Percentiles rank a stretch among this genome's conserved stretches.
These are phyloP conservation scores for Diddensiella transvaalensis DNA, from an alignment of 805 yeast genomes.

Conservation along the genomic window DNA sequence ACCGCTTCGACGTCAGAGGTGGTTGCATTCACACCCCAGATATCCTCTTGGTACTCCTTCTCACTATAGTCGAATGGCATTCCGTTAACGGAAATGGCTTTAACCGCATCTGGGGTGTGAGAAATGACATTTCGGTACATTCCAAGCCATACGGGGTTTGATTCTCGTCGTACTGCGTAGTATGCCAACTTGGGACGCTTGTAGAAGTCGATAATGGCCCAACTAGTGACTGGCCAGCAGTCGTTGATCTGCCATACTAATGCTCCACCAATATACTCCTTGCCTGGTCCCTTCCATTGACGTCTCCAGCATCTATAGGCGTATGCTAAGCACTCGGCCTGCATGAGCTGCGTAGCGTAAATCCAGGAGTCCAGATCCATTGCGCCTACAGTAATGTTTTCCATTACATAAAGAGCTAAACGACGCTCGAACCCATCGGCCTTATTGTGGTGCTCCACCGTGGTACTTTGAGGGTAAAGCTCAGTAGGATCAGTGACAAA, in stretches of 20 bases:
- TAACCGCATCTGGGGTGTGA: slow-evolving; percentile 17
- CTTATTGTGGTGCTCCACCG: slow-evolving; percentile 47
- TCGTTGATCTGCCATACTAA: slow-evolving; percentile 55
- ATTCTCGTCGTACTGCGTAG: slow-evolving; percentile 46
- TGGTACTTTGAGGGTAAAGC: slow-evolving; percentile 42
- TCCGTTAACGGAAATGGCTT: slow-evolving; percentile 24
- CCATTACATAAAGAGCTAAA: slow-evolving; percentile 44
- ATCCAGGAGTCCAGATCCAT: slow-evolving; percentile 43
- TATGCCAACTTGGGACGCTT: slow-evolving; percentile 45
- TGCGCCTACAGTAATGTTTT: slow-evolving; percentile 39
- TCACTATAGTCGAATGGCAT: slow-evolving; percentile 29
- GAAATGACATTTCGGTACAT: slow-evolving; percentile 31
- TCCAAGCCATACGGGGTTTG: slow-evolving; percentile 36
- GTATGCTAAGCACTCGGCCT: slow-evolving; percentile 46
- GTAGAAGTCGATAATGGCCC: slow-evolving; percentile 46
- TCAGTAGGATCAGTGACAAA: slow-evolving; percentile 39
- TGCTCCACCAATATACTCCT: slow-evolving; percentile 43
- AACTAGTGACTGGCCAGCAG: slow-evolving; percentile 52
- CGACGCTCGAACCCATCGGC: slow-evolving; percentile 47
- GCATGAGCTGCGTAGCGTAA: slow-evolving; percentile 52
- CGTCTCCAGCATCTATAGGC: slow-evolving; percentile 48
- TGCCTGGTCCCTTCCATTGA: slow-evolving; percentile 40
- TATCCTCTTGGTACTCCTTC: slow-evolving; percentile 32
- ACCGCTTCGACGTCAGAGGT: slow-evolving; percentile 23
- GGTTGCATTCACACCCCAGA: slow-evolving; percentile 43